These are phyloP conservation scores for Saturnispora galanensis DNA, from an alignment of 805 yeast species.

Conservation along the genomic window DNA sequence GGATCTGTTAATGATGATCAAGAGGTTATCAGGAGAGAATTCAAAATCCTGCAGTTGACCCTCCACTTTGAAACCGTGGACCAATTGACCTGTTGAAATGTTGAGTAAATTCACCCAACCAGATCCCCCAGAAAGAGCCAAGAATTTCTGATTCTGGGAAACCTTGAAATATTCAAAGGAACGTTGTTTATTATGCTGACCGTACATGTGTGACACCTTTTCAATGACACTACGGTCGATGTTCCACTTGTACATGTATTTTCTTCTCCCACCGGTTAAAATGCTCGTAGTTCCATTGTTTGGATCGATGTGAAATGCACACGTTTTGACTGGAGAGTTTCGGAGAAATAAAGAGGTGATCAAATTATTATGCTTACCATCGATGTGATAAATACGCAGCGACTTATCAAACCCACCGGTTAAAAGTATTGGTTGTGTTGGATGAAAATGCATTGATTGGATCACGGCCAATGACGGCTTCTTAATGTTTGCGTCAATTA, in stretches of 20 bases:
- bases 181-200: constrained; percentile 76
- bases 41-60: constrained; percentile 79
- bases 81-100: constrained; percentile 75
- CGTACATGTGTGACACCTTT: constrained; percentile 81
- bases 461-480: constrained; percentile 67
- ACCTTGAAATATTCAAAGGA: constrained; percentile 80
- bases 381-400: constrained; percentile 77
- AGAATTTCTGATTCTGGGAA: constrained; percentile 59
- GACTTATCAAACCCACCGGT: constrained; percentile 93
- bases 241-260: constrained; percentile 90
- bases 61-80: constrained; percentile 79
- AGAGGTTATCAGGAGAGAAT: constrained; percentile 39
- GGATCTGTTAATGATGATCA: constrained; percentile 53
- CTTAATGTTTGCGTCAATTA: constrained; percentile 76
- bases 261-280: constrained; percentile 84
- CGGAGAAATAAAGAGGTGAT: constrained; percentile 76
- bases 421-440: constrained; percentile 66
- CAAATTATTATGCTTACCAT: constrained; percentile 72
- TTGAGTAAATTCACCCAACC: constrained; percentile 87
- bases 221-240: constrained; percentile 52
- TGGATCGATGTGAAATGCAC: constrained; percentile 46
- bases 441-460: constrained; percentile 83
- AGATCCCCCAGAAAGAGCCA: constrained; percentile 72
- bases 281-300: constrained; percentile 43
- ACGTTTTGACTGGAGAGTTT: constrained; percentile 72